These are phyloP conservation scores for Malassezia cuniculi DNA, from an alignment of 1,284 basidiomycete genomes.

Conservation along the genomic window DNA sequence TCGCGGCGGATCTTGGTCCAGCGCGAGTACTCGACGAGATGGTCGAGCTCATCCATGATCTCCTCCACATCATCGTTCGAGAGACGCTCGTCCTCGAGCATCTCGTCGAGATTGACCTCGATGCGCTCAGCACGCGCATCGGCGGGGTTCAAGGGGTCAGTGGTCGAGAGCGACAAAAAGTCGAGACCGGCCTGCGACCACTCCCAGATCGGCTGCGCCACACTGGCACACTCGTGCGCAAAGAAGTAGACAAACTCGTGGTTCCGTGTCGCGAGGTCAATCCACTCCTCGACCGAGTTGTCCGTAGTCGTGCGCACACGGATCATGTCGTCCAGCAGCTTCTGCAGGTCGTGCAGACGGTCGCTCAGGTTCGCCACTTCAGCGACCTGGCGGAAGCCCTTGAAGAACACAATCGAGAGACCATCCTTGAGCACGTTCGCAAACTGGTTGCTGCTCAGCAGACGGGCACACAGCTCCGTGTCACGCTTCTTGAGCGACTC, in stretches of 20 bases:
- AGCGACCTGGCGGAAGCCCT: slow-evolving; percentile 27
- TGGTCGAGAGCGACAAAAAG: slow-evolving; percentile 40
- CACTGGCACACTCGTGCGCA: slow-evolving; percentile 36
- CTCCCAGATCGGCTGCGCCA: slow-evolving; percentile 29
- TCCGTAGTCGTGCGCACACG: slow-evolving; percentile 25
- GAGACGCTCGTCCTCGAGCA: slow-evolving; percentile 36
- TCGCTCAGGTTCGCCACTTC: slow-evolving; percentile 25
- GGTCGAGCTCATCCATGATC: slow-evolving; percentile 30
- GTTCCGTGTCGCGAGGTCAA: slow-evolving; percentile 34
- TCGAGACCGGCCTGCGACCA: slow-evolving; percentile 36
- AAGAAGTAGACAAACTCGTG: slow-evolving; percentile 38
- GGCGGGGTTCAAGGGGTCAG: slow-evolving; percentile 34
- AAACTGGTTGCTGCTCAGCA: slow-evolving; percentile 31
- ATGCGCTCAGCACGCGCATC: slow-evolving; percentile 32
- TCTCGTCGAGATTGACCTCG: slow-evolving; percentile 41
- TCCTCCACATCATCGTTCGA: slow-evolving; percentile 27
- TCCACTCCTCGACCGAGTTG: slow-evolving; percentile 30
- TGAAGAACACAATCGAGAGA: slow-evolving; percentile 34
- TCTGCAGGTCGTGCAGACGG: slow-evolving; percentile 37
- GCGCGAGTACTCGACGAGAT: slow-evolving; percentile 24
- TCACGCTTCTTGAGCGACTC: slow-evolving; percentile 37
- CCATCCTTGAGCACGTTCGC: slow-evolving; percentile 38
- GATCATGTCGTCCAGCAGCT: slow-evolving; percentile 37
- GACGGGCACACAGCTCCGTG: slow-evolving; percentile 29
- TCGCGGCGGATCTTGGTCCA: slow-evolving; percentile 43